A percentile compares a stretch with the other conserved stretches of the same genome.
These are phyloP conservation scores for Phyllosticta citriasiana DNA, from an alignment of 2,329 filamentous ascomycete genomes.

Conservation along the genomic window DNA sequence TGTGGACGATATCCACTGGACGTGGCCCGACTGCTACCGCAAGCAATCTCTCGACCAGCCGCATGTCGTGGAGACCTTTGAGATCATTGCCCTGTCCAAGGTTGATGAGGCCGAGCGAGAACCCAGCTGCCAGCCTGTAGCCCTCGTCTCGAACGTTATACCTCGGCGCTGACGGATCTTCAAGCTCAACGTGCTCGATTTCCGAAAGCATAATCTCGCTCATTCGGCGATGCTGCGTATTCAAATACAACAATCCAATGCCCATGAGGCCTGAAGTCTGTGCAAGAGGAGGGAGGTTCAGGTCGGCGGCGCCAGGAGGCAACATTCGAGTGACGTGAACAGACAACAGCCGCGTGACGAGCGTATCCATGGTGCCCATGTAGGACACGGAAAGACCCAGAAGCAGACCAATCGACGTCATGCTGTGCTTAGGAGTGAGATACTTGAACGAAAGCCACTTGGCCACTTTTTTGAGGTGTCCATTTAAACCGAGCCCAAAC, in stretches of 20 bases:
- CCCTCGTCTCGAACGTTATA: slow-evolving; percentile 84
- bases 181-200: slow-evolving; percentile 77
- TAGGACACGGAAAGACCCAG: slow-evolving; percentile 88
- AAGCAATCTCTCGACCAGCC: slow-evolving; percentile 77
- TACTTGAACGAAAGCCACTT: slow-evolving; percentile 99
- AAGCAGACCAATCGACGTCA: slow-evolving; percentile 95
- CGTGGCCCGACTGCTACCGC: slow-evolving; percentile 79
- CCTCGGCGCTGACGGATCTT: slow-evolving; percentile 57
- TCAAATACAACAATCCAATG: slow-evolving; percentile 86
- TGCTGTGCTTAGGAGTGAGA: slow-evolving; percentile 95
- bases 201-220: slow-evolving; percentile 98
- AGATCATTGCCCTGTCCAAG: slow-evolving; percentile 82
- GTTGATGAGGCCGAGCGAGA: slow-evolving; percentile 90
- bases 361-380: slow-evolving; percentile 91
- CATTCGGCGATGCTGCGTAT: slow-evolving; percentile 95
- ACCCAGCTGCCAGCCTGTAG: slow-evolving; percentile 90
- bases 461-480: slow-evolving; percentile 84
- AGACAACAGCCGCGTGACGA: slow-evolving; percentile 85
- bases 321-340: slow-evolving; percentile 95
- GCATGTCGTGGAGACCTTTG: slow-evolving; percentile 86
- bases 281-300: slow-evolving; percentile 85
- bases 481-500: slow-evolving; percentile 82
- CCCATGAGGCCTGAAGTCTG: slow-evolving; percentile 97
- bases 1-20: slow-evolving; percentile 82
- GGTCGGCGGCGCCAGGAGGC: slow-evolving; percentile 80